Percentiles rank a stretch among this genome's conserved stretches.
phyloP scores from a whole-genome alignment of 495 filamentous ascomycete genomes.

The Talaromyces trachyspermus region DNA sequence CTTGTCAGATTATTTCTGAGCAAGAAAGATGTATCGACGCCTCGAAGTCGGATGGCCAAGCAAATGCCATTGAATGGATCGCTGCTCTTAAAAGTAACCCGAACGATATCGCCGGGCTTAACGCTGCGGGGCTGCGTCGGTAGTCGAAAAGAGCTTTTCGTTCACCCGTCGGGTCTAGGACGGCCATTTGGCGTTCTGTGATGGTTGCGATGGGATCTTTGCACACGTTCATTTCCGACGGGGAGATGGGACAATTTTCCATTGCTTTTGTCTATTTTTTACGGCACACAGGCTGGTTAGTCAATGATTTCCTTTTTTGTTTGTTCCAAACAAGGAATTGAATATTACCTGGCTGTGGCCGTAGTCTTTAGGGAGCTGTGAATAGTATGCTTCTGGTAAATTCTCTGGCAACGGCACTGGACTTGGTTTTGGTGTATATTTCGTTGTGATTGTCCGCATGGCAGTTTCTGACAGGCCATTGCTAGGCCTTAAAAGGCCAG shows the following conservation, averaged over 20 bases:
- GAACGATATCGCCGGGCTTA: slow-evolving; percentile 80
- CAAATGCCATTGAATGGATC: slow-evolving; percentile 88
- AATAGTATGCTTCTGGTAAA: slow-evolving; percentile 33
- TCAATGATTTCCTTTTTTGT: background rate
- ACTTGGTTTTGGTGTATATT: slow-evolving; percentile 29
- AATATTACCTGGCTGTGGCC: slow-evolving; percentile 28
- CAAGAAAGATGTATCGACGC: slow-evolving; percentile 79
- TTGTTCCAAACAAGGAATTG: background rate
- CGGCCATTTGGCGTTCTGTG: slow-evolving; percentile 54
- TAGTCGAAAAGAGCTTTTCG: slow-evolving; percentile 72
- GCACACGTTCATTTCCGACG: slow-evolving; percentile 32
- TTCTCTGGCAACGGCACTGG: slow-evolving; percentile 32
- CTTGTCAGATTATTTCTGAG: slow-evolving; percentile 74
- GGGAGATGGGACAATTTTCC: slow-evolving; percentile 43
- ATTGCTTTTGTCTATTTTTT: slow-evolving; percentile 34
- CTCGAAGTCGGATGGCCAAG: slow-evolving; percentile 73
- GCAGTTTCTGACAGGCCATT: background rate
- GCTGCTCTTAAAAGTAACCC: slow-evolving; percentile 71
- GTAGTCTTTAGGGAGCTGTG: slow-evolving; percentile 34
- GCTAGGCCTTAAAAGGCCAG: slow-evolving; percentile 55
- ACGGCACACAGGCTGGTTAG: slow-evolving; percentile 14
- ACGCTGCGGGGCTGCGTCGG: slow-evolving; percentile 64
- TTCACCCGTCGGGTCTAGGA: slow-evolving; percentile 76
- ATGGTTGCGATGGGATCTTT: slow-evolving; percentile 57
- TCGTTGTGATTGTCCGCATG: slow-evolving; percentile 24